phyloP scores from a whole-genome alignment of 164 flowering plant genomes.

The Macadamia integrifolia region DNA sequence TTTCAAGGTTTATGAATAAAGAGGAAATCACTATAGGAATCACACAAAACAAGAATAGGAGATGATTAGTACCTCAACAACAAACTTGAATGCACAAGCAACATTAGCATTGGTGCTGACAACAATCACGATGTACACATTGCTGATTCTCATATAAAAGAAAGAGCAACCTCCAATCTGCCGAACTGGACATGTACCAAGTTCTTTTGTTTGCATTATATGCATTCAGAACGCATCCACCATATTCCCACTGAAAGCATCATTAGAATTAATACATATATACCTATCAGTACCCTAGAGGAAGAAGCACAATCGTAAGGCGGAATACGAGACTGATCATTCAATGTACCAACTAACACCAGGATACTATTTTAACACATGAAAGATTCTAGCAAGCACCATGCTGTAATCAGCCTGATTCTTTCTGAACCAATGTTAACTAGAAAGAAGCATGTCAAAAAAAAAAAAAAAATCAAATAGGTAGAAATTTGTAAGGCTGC shows the following conservation, averaged over 20 bases:
- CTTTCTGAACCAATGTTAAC: too few species aligned
- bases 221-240: constrained; percentile 97
- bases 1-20: too few species aligned
- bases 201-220: constrained; percentile 99
- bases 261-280: background rate
- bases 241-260: constrained; percentile 84
- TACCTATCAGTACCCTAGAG: background rate
- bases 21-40: background rate
- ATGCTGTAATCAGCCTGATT: too few species aligned
- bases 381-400: too few species aligned
- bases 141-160: constrained; percentile 99
- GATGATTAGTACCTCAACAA: constrained; percentile 73
- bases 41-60: background rate
- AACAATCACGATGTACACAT: constrained; percentile 97
- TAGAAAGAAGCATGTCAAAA: background rate
- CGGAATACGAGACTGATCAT: background rate
- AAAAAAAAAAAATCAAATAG: background rate
- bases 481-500: background rate
- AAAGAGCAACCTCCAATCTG: constrained; percentile 99
- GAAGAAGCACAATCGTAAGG: background rate
- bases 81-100: constrained; percentile 97
- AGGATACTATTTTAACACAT: too few species aligned
- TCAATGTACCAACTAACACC: too few species aligned
- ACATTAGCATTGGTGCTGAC: constrained; percentile 99
- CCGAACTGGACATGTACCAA: constrained; percentile 95